A percentile compares a stretch with the other conserved stretches of the same genome.
phyloP scores from a whole-genome alignment of 306 rosid genomes.

The Prosopis cineraria region DNA sequence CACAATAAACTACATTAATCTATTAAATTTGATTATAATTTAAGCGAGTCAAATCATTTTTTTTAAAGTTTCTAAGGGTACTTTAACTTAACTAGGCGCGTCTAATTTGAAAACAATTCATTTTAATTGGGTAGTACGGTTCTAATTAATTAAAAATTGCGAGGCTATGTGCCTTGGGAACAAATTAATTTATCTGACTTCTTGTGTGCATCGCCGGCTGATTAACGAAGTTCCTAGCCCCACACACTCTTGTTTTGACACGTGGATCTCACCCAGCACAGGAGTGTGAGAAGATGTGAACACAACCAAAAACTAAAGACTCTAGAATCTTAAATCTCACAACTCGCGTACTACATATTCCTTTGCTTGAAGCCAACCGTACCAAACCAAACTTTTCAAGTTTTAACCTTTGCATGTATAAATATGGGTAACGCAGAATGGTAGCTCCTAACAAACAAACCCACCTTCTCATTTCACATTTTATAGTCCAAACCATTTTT shows the following conservation, averaged over 20 bases:
- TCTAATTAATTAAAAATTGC: no score
- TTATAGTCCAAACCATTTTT: no score
- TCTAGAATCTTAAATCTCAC: not conserved
- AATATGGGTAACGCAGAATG: not conserved
- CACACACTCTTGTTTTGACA: conserved; percentile 37
- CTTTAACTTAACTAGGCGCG: not conserved
- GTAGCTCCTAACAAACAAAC: conserved; percentile 12
- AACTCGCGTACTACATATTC: not conserved
- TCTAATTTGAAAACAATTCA: not conserved
- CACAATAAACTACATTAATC: not conserved
- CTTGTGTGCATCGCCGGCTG: conserved; percentile 35
- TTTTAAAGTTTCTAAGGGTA: not conserved
- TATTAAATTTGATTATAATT: not conserved
- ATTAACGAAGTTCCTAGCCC: conserved; percentile 14
- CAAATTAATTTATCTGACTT: not conserved
- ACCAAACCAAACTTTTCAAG: conserved; percentile 9
- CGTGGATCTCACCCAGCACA: conserved; percentile 38
- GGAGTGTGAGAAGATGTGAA: conserved; percentile 38
- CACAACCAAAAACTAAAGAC: not conserved
- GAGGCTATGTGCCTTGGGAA: not conserved
- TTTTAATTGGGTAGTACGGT: no score
- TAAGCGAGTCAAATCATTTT: not conserved
- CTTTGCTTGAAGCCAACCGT: conserved; percentile 24
- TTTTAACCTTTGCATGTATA: conserved; percentile 5
- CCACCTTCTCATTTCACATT: not conserved